Base-by-base conservation (phyloP, 768 basidiomycete species). In the Boletus reticuloceps region DNA sequence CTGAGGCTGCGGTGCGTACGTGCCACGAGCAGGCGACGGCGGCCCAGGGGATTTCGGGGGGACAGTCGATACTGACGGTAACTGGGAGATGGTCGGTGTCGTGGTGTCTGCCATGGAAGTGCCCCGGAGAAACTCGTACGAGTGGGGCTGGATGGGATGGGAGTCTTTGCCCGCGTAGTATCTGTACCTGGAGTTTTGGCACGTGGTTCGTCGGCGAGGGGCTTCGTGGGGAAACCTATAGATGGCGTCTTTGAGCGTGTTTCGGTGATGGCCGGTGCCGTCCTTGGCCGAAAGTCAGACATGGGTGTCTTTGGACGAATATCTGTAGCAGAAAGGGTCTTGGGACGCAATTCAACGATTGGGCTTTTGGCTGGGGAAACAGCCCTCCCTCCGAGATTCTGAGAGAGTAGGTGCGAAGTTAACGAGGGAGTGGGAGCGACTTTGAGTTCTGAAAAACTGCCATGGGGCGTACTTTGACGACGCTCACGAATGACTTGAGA, bases 401-500 rank as follows among this genome's bases (percentile, higher is more conserved):
- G 70, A 60, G 67, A 55, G 5, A 58, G 11, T 12, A 62, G 56
- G 9, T 47, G 59, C 1, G 55, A 63, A 47, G 66, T 11, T 41
- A 58, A 34, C 6, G 39, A 12, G 2, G 68, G 63, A 14, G 64
- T 58, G 11, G 63, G 43, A 0, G 36, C n/a, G 36, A 41, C 54
- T 34, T 59, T 63, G 36, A 58, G 57, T 41, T 66, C 68, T 27
- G 63, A 54, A 19, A 52, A 14, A 37, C 50, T 50, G 5, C 56
- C 58, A n/a, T 60, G 64, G 0, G 82, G 78, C 6, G 78, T 80
- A 60, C 80, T 85, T 47, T 76, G 74, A 13, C 78, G 81, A 48
- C 81, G 77, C 57, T 81, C 79, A 36, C 82, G 75, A 53, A 65
- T 67, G 50, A 70, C 74, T 9, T 49, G 50, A 19, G 58, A 51